Evolutionary conservation across 495 filamentous ascomycete species (phyloP), one percentile per base, ranked within the genome.

Genomic region (Daldinia loculata): DNA sequence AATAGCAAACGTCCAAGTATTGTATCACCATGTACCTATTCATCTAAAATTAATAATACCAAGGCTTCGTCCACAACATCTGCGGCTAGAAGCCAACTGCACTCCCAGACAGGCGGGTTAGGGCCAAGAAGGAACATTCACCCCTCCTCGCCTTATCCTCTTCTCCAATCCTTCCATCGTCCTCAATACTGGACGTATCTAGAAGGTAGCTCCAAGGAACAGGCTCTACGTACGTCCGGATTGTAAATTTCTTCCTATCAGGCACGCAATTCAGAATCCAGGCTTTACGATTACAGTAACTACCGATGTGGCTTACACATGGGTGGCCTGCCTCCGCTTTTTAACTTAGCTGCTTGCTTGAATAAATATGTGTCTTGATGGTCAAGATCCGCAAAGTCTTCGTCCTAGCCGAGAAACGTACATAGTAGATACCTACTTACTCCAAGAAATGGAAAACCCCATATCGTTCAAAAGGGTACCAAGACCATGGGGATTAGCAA

Each of bases 291-390:
- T 51, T 48, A 66, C 61, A 72, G 65, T 61, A 72, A 72, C 70
- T 72, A 73, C 70, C 70, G 66, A 73, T 52, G 70, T 66, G 66
- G 66, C 70, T 73, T 69, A 73, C 70, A 63, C 70, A 69, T 58
- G 32, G 6, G 32, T 38, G 48, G 43, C 53, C 30, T 63, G 43
- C 57, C 62, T 69, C 70, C 66, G 52, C 52, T 59, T 61, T 52
- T 55, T 6, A 32, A n/a, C 58, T 30, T 30, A 30, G 14, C 26
- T 38, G 12, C 15, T 24, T 56, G 17, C 43, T 66, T 56, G 19
- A 56, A 50, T 67, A 61, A 36, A 24, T 41, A 55, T 67, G 45
- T 63, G 48, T 61, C 9, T 59, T 67, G 64, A 66, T 59, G 34
- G 55, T 60, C 51, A 66, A 59, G 61, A 69, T 69, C 70, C 66